Conservation (phyloP, 2,329 filamentous ascomycete genomes). For the Chrysoporthe cubensis region DNA sequence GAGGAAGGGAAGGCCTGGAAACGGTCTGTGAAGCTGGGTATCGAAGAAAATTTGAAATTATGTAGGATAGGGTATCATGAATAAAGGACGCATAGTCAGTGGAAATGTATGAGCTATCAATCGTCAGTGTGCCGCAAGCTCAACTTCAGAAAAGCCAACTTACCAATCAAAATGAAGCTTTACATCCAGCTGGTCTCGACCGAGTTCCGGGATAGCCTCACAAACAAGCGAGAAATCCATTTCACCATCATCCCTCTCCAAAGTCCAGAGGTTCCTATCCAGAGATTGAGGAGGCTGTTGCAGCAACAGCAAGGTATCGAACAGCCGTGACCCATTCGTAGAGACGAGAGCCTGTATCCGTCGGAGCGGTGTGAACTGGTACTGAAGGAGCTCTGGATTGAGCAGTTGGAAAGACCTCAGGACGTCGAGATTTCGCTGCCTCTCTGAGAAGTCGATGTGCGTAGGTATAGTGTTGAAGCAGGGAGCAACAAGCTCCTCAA, state of each 20-base stretch:
- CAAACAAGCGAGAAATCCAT: constrained; percentile 82
- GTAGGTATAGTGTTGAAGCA: constrained; percentile 90
- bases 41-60: constrained; percentile 9
- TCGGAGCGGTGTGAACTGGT: constrained; percentile 77
- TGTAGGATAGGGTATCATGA: constrained; percentile 24
- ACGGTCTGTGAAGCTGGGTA: constrained; percentile 26
- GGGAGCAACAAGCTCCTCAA: constrained; percentile 79
- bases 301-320: constrained; percentile 80
- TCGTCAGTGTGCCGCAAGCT: constrained; percentile 16
- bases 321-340: constrained; percentile 59
- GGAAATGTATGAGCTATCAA: constrained; percentile 29
- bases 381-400: constrained; percentile 65
- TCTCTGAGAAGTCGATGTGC: constrained; percentile 56
- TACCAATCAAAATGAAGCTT: constrained; percentile 65
- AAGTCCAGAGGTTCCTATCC: constrained; percentile 58
- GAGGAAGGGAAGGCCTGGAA: constrained; percentile 16
- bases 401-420: constrained; percentile 62
- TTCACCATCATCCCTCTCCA: constrained; percentile 59
- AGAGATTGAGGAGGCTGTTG: constrained; percentile 67
- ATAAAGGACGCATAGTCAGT: constrained; percentile 14
- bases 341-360: constrained; percentile 62
- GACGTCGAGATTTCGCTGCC: constrained; percentile 58
- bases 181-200: constrained; percentile 57
- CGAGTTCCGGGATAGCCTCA: constrained; percentile 66
- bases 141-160: constrained; percentile 28